Conservation (phyloP, 1,139 yeast species). For the Magnusiomyces sp. region DNA sequence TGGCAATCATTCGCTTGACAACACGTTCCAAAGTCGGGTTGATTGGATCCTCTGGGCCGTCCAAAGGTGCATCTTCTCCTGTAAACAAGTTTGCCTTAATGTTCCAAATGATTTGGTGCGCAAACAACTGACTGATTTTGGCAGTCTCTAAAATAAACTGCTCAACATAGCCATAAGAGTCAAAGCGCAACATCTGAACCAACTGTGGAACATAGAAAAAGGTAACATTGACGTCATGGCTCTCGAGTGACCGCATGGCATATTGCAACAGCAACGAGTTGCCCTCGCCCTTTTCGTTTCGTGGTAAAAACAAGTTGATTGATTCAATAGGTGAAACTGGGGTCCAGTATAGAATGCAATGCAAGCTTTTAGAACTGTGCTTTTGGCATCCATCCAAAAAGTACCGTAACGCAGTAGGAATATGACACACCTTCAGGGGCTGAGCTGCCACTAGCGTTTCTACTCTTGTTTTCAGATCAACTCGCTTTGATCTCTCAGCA, state of each 20-base stretch:
- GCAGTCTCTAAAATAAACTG: constrained; percentile 89
- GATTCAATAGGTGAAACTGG: constrained; percentile 79
- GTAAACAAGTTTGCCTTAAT: constrained; percentile 88
- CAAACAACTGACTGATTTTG: constrained; percentile 79
- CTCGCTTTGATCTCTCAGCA: constrained; percentile 46
- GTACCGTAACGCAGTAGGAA: constrained; percentile 56
- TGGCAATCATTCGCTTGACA: constrained; percentile 52
- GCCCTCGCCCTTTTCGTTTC: constrained; percentile 42
- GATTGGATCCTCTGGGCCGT: constrained; percentile 59
- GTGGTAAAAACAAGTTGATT: constrained; percentile 72
- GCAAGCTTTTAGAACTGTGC: constrained; percentile 17
- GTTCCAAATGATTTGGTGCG: constrained; percentile 98
- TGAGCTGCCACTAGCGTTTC: constrained; percentile 41
- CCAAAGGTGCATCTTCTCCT: constrained; percentile 63
- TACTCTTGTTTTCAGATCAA: constrained; percentile 35
- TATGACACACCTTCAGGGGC: constrained; percentile 55
- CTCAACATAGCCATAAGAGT: constrained; percentile 74
- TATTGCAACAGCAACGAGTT: constrained; percentile 72
- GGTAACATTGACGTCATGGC: constrained; percentile 78
- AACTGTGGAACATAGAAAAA: constrained; percentile 98
- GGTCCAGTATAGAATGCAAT: constrained; percentile 56
- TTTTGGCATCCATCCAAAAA: constrained; percentile 17
- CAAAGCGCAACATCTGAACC: constrained; percentile 85
- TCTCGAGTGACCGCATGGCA: constrained; percentile 82
- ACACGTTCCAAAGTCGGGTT: constrained; percentile 80